phyloP scores from a whole-genome alignment of 78 protist species.

The Isochrysis galbana region DNA sequence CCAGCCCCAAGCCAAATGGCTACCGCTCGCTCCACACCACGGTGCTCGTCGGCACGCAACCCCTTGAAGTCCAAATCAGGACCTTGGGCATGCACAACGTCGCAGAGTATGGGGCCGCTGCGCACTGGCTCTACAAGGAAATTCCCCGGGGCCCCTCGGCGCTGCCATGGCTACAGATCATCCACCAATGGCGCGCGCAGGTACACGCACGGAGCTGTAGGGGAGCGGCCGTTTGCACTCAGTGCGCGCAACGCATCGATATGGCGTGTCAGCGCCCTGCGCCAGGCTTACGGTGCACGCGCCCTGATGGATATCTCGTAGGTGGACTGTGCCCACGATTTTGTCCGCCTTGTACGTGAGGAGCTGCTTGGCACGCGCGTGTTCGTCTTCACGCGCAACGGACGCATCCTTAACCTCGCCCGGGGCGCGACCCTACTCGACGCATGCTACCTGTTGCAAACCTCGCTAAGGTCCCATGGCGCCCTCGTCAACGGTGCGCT shows the following conservation, averaged over 20 bases:
- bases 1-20: background rate
- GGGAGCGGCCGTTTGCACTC: no score
- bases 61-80: constrained; percentile 14
- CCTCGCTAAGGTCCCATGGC: no score
- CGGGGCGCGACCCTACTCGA: background rate
- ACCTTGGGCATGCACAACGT: background rate
- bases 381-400: constrained; percentile 24
- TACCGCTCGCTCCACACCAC: constrained; percentile 23
- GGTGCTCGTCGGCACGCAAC: background rate
- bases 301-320: no score
- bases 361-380: constrained; percentile 34
- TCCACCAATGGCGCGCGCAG: background rate
- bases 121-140: constrained; percentile 33
- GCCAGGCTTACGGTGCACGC: no score
- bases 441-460: background rate
- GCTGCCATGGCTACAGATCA: background rate
- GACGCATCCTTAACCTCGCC: constrained; percentile 14
- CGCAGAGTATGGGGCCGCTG: constrained; percentile 10
- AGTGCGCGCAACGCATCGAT: no score
- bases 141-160: background rate
- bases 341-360: background rate
- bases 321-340: background rate
- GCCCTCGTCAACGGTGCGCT: background rate
- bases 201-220: no score
- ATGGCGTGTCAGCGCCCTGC: no score